Conservation (phyloP, 2,329 filamentous ascomycete genomes). For the Paecilomyces sp. region DNA sequence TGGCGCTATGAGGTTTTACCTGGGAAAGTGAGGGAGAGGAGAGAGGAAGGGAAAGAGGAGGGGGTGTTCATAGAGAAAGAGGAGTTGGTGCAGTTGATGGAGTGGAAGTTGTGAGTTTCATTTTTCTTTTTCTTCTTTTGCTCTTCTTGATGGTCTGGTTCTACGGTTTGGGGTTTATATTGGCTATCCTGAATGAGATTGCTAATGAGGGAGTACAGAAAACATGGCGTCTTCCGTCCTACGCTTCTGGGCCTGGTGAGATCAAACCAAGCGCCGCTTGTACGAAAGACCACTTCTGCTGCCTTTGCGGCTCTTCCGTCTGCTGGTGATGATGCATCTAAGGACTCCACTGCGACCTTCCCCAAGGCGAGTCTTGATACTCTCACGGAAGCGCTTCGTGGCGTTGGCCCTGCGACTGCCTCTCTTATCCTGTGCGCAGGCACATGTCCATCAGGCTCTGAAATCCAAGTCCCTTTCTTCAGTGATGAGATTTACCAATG, state of each 20-base stretch:
- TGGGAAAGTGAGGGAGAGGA: constrained; percentile 10
- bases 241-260: constrained; percentile 33
- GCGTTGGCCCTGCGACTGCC: constrained; percentile 36
- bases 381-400: constrained; percentile 28
- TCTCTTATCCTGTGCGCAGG: constrained; percentile 34
- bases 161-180: background rate
- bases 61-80: constrained; percentile 21
- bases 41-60: constrained; percentile 6
- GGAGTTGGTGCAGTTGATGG: constrained; percentile 30
- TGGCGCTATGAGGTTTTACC: constrained; percentile 33
- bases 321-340: background rate
- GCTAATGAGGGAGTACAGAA: constrained; percentile 15
- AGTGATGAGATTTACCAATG: constrained; percentile 35
- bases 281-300: constrained; percentile 18
- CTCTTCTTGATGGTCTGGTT: background rate
- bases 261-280: constrained; percentile 20
- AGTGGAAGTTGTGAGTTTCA: constrained; percentile 37
- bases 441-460: constrained; percentile 4
- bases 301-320: constrained; percentile 19
- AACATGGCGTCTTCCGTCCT: constrained; percentile 34
- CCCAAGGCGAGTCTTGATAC: constrained; percentile 24
- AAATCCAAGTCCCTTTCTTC: constrained; percentile 30
- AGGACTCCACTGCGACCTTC: constrained; percentile 13
- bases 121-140: constrained; percentile 1
- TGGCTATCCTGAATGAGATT: background rate